Evolutionary conservation across 805 yeast species (phyloP), one percentile per base, ranked within the genome.

Genomic region (Martiniozyma abietophila): DNA sequence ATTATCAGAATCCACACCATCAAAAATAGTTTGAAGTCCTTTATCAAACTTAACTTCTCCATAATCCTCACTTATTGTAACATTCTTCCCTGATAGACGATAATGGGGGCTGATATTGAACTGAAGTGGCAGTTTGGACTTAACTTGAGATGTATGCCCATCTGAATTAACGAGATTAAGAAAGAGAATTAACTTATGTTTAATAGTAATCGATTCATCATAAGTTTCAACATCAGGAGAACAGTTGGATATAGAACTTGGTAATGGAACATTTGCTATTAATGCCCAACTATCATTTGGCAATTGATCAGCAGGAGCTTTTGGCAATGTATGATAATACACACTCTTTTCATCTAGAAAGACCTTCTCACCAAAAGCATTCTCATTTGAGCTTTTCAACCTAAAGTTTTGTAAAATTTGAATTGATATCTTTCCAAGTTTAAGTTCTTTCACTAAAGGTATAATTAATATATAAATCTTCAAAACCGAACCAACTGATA

Each of bases 61-160:
- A 5, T 9, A 2, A 9, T 14, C 28, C 4, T 23, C 36, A 30
- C 50, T 53, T 18, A 48, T 35, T 21, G 48, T 44, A 6, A 46
- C 54, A 18, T 44, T 43, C 34, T 56, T 44, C 7, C 49, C 58
- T 21, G 37, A 34, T 9, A 53, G 30, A n/a, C 32, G 22, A 8
- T 37, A 50, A 29, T 57, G 56, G 4, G 68, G 58, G 35, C 67
- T 61, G 12, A 69, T 48, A 39, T 64, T 68, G 4, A 71, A 47
- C 23, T 47, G 44, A 2, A 71, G 50, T 0, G 77, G 77, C 27
- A 71, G 49, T 41, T 69, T 70, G 8, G 76, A 72, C 32, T 72
- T 54, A 21, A 71, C 56, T 44, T 71, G 74, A 34, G 72, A 65
- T 2, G 57, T 51, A 46, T 69, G 75, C 11, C 76, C 76, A 39